Conservation (phyloP, 768 basidiomycete genomes). For the Hysterangium stoloniferum region DNA sequence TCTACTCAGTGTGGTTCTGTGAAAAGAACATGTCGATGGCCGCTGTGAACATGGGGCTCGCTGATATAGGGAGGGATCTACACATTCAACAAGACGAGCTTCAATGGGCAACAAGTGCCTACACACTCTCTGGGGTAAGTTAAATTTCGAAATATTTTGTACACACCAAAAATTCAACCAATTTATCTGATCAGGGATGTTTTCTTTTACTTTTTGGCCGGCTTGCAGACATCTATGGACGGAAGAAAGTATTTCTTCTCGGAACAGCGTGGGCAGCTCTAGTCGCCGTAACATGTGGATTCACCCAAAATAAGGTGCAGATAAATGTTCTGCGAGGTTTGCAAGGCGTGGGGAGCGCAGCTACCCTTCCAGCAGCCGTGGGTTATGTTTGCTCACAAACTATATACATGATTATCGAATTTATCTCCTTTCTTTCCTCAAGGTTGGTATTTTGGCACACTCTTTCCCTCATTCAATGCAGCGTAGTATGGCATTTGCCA, state of each 20-base stretch:
- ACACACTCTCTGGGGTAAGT: conserved; percentile 55
- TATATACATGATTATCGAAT: neutral
- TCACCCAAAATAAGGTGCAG: conserved; percentile 48
- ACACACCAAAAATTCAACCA: neutral
- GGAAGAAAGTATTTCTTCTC: conserved; percentile 55
- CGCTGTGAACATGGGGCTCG: conserved; percentile 35
- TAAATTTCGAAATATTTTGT: neutral
- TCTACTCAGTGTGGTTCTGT: neutral
- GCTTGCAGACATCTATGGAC: conserved; percentile 74
- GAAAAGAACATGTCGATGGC: neutral
- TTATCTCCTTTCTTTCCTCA: neutral
- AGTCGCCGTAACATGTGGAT: conserved; percentile 59
- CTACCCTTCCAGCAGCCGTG: conserved; percentile 67
- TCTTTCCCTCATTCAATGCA: conserved; percentile 62
- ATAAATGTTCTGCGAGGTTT: conserved; percentile 68
- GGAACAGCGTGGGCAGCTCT: conserved; percentile 48
- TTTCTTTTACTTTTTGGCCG: conserved; percentile 69
- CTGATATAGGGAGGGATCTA: conserved; percentile 45
- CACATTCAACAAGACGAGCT: conserved; percentile 42
- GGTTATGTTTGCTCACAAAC: conserved; percentile 18
- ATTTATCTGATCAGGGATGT: conserved; percentile 52
- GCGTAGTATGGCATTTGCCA: conserved; percentile 72
- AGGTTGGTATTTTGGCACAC: conserved; percentile 79
- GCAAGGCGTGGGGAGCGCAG: conserved; percentile 76
- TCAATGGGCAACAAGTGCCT: conserved; percentile 64